Conservation (phyloP, 441 rosid genomes). For the Adansonia grandidieri region DNA sequence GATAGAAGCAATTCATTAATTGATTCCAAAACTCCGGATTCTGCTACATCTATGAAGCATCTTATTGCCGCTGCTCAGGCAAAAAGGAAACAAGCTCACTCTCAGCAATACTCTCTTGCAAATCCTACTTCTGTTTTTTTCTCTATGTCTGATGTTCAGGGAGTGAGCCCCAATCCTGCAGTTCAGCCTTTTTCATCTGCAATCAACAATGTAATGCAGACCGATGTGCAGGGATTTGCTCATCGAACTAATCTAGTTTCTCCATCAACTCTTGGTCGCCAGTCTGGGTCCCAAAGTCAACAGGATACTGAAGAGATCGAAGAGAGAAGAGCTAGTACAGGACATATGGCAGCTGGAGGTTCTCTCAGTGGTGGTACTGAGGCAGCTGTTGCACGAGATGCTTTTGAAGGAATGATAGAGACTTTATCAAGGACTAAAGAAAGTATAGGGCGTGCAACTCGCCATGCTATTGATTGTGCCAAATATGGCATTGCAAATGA, state of each 20-base stretch:
- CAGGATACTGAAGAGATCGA: constrained; percentile 67
- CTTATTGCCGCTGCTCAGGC: constrained; percentile 99
- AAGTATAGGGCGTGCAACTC: constrained; percentile 99
- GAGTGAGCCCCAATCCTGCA: constrained; percentile 63
- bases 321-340: constrained; percentile 81
- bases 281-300: constrained; percentile 50
- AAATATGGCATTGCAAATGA: constrained; percentile 97
- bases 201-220: constrained; percentile 41
- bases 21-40: constrained; percentile 65
- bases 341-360: constrained; percentile 65
- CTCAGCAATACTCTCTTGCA: constrained; percentile 55
- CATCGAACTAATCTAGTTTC: constrained; percentile 48
- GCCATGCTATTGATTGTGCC: constrained; percentile 99
- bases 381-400: constrained; percentile 98
- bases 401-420: constrained; percentile 99
- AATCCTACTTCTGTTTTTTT: constrained; percentile 49
- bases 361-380: constrained; percentile 95
- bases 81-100: constrained; percentile 85
- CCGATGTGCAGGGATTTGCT: constrained; percentile 51
- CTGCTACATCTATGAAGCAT: constrained; percentile 79
- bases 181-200: constrained; percentile 53
- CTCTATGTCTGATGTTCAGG: constrained; percentile 49
- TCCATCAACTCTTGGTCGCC: constrained; percentile 61
- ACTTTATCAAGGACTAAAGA: constrained; percentile 98
- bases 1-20: constrained; percentile 45